These are phyloP conservation scores for Colletotrichum kahawae DNA, from an alignment of 2,329 filamentous ascomycete genomes.

Conservation along the genomic window DNA sequence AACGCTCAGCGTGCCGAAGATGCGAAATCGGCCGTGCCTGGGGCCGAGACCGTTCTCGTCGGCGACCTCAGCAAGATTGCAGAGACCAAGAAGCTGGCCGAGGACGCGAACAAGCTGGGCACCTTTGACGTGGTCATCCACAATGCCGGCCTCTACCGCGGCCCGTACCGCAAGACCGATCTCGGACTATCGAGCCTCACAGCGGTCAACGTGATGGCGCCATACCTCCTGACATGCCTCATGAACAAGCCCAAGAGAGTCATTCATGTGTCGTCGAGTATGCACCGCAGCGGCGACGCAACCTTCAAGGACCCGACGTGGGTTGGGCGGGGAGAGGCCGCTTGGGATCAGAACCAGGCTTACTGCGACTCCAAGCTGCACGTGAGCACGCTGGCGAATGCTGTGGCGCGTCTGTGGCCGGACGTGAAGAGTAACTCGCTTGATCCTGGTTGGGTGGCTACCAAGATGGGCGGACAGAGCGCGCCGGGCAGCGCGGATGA, in stretches of 20 bases:
- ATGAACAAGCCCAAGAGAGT: slow-evolving; percentile 53
- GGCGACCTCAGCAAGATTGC: slow-evolving; percentile 57
- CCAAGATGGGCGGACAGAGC: slow-evolving; percentile 55
- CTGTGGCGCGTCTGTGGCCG: slow-evolving; percentile 51
- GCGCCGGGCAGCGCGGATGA: slow-evolving; percentile 53
- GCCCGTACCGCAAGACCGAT: slow-evolving; percentile 35
- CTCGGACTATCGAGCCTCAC: slow-evolving; percentile 49
- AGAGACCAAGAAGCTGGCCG: slow-evolving; percentile 55
- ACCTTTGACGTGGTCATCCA: slow-evolving; percentile 62
- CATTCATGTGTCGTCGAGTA: slow-evolving; percentile 55
- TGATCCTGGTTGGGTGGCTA: slow-evolving; percentile 60
- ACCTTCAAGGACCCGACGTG: slow-evolving; percentile 41
- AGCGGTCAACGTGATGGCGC: slow-evolving; percentile 61
- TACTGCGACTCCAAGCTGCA: slow-evolving; percentile 64
- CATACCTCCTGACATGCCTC: slow-evolving; percentile 59
- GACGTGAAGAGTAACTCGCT: slow-evolving; percentile 49
- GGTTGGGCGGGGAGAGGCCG: slow-evolving; percentile 36
- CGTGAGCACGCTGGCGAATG: slow-evolving; percentile 59
- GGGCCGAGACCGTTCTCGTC: slow-evolving; percentile 53
- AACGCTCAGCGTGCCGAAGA: slow-evolving; percentile 57
- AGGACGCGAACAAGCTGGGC: slow-evolving; percentile 52
- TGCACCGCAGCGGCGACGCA: slow-evolving; percentile 54
- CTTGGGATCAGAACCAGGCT: slow-evolving; percentile 33
- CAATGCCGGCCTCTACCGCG: slow-evolving; percentile 58
- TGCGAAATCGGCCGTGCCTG: slow-evolving; percentile 51